Evolutionary conservation across 2,329 filamentous ascomycete genomes (phyloP).

Genomic region (Colletotrichum higginsianum): DNA sequence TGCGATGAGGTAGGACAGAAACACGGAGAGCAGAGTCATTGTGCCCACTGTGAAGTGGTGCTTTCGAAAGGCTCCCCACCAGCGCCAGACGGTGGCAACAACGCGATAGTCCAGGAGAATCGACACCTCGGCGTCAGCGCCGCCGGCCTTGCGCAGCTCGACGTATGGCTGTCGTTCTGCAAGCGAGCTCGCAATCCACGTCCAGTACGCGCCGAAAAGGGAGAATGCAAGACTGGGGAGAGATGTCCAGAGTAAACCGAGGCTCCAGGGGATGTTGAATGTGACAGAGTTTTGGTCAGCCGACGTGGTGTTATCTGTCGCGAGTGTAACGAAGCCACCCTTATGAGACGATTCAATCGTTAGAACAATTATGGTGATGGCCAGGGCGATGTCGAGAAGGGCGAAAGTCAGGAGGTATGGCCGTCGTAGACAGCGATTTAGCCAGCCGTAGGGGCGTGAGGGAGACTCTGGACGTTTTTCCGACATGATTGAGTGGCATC

Average conservation of each 20-base stretch:
- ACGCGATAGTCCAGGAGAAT: constrained; percentile 25
- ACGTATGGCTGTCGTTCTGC: constrained; percentile 19
- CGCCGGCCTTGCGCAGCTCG: constrained; percentile 14
- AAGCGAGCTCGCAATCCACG: constrained; percentile 13
- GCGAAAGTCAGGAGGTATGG: constrained; percentile 7
- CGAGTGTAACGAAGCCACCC: constrained; percentile 15
- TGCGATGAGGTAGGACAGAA: constrained; percentile 8
- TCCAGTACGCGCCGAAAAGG: constrained; percentile 25
- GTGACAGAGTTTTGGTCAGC: background rate
- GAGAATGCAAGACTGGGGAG: constrained; percentile 12
- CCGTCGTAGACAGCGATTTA: background rate
- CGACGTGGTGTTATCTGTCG: background rate
- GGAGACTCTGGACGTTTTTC: background rate
- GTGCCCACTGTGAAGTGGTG: constrained; percentile 14
- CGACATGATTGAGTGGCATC: background rate
- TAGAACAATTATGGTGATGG: constrained; percentile 1
- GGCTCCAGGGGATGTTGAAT: constrained; percentile 2
- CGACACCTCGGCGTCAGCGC: background rate
- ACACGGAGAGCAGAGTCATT: background rate
- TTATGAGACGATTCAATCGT: constrained; percentile 6
- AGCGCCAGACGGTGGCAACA: constrained; percentile 15
- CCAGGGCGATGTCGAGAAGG: constrained; percentile 3
- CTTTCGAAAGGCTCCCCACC: constrained; percentile 12
- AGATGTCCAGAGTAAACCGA: constrained; percentile 14
- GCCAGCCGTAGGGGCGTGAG: constrained; percentile 2